These are phyloP conservation scores for Hymenoscyphus fructigenus DNA, from an alignment of 2,329 filamentous ascomycete species.

Conservation along the genomic window DNA sequence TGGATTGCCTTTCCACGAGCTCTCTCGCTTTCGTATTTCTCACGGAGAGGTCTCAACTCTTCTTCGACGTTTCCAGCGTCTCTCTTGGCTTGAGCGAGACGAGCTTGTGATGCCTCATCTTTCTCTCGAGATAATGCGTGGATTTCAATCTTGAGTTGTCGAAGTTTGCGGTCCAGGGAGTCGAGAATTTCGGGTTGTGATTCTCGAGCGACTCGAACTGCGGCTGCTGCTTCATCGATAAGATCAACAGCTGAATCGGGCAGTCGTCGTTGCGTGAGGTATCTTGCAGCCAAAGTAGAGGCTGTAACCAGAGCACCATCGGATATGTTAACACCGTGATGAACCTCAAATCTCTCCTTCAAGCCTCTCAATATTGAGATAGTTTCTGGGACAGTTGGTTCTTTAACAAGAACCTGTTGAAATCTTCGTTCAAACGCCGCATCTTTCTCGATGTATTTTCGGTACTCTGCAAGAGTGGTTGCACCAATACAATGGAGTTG, in stretches of 20 bases:
- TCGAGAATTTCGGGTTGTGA: conserved; percentile 96
- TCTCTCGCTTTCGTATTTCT: conserved; percentile 95
- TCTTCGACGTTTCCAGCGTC: conserved; percentile 94
- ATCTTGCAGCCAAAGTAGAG: conserved; percentile 88
- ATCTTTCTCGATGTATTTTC: conserved; percentile 99
- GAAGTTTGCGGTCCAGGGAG: conserved; percentile 83
- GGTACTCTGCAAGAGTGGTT: conserved; percentile 91
- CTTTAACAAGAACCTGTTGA: conserved; percentile 96
- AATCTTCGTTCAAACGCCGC: conserved; percentile 97
- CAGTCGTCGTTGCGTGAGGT: conserved; percentile 85
- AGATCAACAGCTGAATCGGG: conserved; percentile 97
- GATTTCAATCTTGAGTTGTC: conserved; percentile 95
- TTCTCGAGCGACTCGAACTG: conserved; percentile 92
- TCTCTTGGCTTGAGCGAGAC: conserved; percentile 78
- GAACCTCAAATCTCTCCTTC: conserved; percentile 97
- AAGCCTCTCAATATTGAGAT: conserved; percentile 97
- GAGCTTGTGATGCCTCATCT: conserved; percentile 84
- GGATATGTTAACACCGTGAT: conserved; percentile 95
- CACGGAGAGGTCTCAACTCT: conserved; percentile 84
- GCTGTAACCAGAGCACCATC: conserved; percentile 90
- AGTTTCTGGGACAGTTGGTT: conserved; percentile 84
- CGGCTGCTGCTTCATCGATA: conserved; percentile 93
- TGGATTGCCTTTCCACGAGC: conserved; percentile 88
- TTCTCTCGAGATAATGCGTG: conserved; percentile 92
- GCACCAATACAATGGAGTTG: conserved; percentile 98